Conservation (phyloP, 164 flowering plant genomes). For the Vitis labrusca region DNA sequence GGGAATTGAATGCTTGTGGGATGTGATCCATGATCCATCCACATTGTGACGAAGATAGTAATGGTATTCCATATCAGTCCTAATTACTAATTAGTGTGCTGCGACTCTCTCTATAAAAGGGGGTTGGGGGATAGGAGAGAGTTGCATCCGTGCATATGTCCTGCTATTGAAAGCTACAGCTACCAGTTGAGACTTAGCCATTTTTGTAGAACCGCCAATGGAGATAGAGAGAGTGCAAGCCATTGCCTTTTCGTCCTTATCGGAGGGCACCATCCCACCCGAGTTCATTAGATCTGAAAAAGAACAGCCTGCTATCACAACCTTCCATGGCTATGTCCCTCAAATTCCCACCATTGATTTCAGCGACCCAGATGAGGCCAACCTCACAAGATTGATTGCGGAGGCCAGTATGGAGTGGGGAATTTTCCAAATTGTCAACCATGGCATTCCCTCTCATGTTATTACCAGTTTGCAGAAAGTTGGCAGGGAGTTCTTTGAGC, state of each 20-base stretch:
- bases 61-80: too few species aligned
- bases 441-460: conserved; percentile 53
- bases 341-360: conserved; percentile 57
- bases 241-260: conserved; percentile 17
- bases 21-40: too few species aligned
- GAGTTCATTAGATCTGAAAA: conserved; percentile 29
- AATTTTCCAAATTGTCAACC: conserved; percentile 68
- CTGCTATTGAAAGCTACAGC: too few species aligned
- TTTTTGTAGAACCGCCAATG: conserved; percentile 6
- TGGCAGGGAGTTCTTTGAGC: conserved; percentile 74
- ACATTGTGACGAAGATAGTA: too few species aligned
- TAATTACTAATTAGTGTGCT: too few species aligned
- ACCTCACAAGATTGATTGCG: conserved; percentile 23
- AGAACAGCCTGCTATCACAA: conserved; percentile 35
- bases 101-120: too few species aligned
- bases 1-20: too few species aligned
- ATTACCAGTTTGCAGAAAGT: conserved; percentile 47
- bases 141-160: too few species aligned
- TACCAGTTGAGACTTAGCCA: too few species aligned
- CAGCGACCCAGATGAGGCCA: conserved; percentile 30
- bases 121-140: too few species aligned
- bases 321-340: conserved; percentile 24
- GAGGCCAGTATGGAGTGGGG: conserved; percentile 66
- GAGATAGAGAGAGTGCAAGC: conserved; percentile 27
- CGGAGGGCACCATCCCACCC: conserved; percentile 23